A percentile compares a stretch with the other conserved stretches of the same genome.
phyloP scores from a whole-genome alignment of 257 asterid genomes.

The Ilex asprella region DNA sequence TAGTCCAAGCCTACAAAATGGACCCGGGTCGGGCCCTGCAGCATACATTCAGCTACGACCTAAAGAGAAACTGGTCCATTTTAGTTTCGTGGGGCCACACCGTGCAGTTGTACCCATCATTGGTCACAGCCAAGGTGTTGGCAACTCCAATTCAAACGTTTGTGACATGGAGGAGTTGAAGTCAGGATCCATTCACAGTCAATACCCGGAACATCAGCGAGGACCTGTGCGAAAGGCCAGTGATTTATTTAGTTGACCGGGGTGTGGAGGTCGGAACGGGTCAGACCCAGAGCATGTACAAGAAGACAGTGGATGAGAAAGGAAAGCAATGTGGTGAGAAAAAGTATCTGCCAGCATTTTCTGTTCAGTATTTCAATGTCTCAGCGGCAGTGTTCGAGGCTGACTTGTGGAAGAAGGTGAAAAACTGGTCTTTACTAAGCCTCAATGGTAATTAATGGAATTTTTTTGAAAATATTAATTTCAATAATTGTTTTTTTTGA shows the following conservation, averaged over 20 bases:
- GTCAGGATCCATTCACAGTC: constrained; percentile 49
- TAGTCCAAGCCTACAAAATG: constrained; percentile 32
- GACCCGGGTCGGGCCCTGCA: constrained; percentile 64
- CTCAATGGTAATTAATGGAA: too few relatives aligned
- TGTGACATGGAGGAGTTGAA: constrained; percentile 59
- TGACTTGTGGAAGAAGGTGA: constrained; percentile 53
- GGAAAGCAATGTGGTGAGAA: constrained; percentile 24
- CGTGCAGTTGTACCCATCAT: constrained; percentile 48
- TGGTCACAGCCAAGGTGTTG: constrained; percentile 35
- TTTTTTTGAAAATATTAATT: not conserved
- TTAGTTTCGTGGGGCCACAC: constrained; percentile 76
- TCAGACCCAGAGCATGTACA: constrained; percentile 35
- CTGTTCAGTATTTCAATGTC: constrained; percentile 39
- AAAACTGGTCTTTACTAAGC: too few relatives aligned
- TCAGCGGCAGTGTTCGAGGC: constrained; percentile 41
- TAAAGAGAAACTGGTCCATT: constrained; percentile 49
- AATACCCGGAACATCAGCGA: constrained; percentile 39
- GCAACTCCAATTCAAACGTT: constrained; percentile 66
- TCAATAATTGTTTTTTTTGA: too few relatives aligned
- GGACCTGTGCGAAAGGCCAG: constrained; percentile 53
- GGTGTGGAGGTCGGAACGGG: constrained; percentile 23
- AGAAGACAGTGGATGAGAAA: constrained; percentile 10
- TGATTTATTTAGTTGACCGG: constrained; percentile 32
- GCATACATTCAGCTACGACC: constrained; percentile 59
- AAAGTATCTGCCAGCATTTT: constrained; percentile 26